A percentile compares a stretch with the other conserved stretches of the same genome.
Conservation (phyloP, 139 green algal genomes). For the Gonium pectorale region DNA sequence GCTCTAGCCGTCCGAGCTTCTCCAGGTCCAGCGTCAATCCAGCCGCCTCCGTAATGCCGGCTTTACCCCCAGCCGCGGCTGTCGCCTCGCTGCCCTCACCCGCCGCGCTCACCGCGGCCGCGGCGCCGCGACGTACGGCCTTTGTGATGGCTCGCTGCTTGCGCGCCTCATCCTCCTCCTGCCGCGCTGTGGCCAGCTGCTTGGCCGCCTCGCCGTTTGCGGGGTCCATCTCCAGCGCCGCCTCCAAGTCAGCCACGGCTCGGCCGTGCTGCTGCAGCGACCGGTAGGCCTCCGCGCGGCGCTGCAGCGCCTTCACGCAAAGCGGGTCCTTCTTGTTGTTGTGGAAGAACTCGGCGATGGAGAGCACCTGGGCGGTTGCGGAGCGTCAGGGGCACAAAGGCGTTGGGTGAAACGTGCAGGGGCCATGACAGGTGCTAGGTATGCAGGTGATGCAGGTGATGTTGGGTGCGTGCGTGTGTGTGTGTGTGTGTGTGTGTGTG, state of each 20-base stretch:
- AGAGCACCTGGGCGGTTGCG: slow-evolving; percentile 70
- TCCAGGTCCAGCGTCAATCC: slow-evolving; percentile 33
- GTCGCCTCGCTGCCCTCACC: background rate
- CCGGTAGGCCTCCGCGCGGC: slow-evolving; percentile 67
- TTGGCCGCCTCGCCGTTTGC: slow-evolving; percentile 39
- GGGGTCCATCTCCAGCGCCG: slow-evolving; percentile 49
- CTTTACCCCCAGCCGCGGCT: background rate
- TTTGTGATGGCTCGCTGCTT: slow-evolving; percentile 37
- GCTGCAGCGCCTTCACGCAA: slow-evolving; percentile 75
- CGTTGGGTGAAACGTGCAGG: no score
- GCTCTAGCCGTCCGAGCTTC: slow-evolving; percentile 56
- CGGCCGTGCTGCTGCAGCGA: slow-evolving; percentile 55
- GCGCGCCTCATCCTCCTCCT: slow-evolving; percentile 39
- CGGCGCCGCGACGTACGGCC: background rate
- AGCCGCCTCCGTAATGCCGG: background rate
- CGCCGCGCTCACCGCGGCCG: background rate
- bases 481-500: no score
- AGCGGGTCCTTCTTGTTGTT: slow-evolving; percentile 67
- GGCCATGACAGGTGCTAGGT: no score
- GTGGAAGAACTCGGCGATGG: slow-evolving; percentile 74
- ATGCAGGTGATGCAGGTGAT: no score
- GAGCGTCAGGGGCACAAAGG: no score
- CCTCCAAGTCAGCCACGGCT: slow-evolving; percentile 59
- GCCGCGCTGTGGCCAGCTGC: slow-evolving; percentile 35
- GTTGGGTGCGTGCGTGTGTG: no score